A percentile compares a stretch with the other conserved stretches of the same genome.
Conservation (phyloP, 148 eudicot species). For the Rhododendron ferrugineum region DNA sequence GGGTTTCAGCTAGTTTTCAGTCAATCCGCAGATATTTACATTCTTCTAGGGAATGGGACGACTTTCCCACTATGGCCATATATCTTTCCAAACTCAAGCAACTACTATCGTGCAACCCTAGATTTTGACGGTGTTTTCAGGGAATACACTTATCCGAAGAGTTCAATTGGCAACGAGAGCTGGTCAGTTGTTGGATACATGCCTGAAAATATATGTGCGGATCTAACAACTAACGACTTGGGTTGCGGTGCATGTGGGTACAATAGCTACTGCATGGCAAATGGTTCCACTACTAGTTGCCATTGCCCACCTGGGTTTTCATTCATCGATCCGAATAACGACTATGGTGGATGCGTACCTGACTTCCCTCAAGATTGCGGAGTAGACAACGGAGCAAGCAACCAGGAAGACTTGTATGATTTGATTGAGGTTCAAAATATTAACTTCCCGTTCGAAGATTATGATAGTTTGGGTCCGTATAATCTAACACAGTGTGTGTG, state of each 20-base stretch:
- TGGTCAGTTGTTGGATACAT: background rate
- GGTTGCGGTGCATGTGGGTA: conserved; percentile 2
- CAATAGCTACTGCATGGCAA: conserved; percentile 3
- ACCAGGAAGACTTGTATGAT: background rate
- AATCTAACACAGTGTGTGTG: background rate
- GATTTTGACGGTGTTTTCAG: conserved; percentile 1
- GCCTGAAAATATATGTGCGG: background rate
- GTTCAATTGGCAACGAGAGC: background rate
- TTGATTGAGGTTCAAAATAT: background rate
- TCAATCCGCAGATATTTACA: background rate
- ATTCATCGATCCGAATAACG: background rate
- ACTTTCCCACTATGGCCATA: background rate
- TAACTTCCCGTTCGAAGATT: background rate
- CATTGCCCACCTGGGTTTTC: conserved; percentile 1
- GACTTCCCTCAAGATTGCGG: background rate
- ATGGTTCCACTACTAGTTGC: background rate
- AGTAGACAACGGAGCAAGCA: background rate
- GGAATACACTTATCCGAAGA: background rate
- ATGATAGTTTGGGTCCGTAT: background rate
- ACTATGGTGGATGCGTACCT: background rate
- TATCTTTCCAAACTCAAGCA: background rate
- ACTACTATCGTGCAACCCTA: background rate
- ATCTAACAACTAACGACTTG: background rate
- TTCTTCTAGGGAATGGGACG: background rate
- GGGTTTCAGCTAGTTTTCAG: background rate